These are phyloP conservation scores for Akanthomyces muscarius DNA, from an alignment of 2,329 filamentous ascomycete species.

Conservation along the genomic window DNA sequence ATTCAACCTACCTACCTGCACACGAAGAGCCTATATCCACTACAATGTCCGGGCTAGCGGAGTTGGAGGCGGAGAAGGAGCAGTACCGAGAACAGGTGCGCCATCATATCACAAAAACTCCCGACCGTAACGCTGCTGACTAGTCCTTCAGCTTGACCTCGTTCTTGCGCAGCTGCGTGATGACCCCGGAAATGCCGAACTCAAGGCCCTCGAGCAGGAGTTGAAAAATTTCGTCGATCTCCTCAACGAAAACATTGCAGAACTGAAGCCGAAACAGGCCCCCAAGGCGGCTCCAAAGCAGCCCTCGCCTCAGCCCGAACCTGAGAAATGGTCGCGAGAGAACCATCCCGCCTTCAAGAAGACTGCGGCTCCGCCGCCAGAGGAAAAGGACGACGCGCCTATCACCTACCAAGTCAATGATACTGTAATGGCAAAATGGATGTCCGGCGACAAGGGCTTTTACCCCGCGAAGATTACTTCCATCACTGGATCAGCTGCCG, in stretches of 20 bases:
- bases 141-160: constrained; percentile 62
- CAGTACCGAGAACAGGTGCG: constrained; percentile 56
- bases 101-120: background rate
- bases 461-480: constrained; percentile 91
- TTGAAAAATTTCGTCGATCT: constrained; percentile 77
- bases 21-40: background rate
- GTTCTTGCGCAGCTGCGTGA: constrained; percentile 71
- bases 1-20: no score
- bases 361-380: constrained; percentile 30
- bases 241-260: constrained; percentile 74
- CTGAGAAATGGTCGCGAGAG: constrained; percentile 74
- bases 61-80: constrained; percentile 49
- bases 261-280: constrained; percentile 58
- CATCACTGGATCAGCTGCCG: constrained; percentile 86
- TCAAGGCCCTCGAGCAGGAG: constrained; percentile 73
- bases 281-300: constrained; percentile 43
- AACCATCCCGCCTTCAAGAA: constrained; percentile 75
- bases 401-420: constrained; percentile 81
- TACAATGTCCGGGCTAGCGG: constrained; percentile 32
- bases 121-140: constrained; percentile 11
- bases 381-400: constrained; percentile 52
- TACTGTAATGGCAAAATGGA: constrained; percentile 84
- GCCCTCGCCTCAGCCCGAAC: constrained; percentile 49
- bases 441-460: constrained; percentile 81
- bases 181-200: constrained; percentile 75